Conservation (phyloP, 495 filamentous ascomycete genomes). For the Hypoxylon rickii region DNA sequence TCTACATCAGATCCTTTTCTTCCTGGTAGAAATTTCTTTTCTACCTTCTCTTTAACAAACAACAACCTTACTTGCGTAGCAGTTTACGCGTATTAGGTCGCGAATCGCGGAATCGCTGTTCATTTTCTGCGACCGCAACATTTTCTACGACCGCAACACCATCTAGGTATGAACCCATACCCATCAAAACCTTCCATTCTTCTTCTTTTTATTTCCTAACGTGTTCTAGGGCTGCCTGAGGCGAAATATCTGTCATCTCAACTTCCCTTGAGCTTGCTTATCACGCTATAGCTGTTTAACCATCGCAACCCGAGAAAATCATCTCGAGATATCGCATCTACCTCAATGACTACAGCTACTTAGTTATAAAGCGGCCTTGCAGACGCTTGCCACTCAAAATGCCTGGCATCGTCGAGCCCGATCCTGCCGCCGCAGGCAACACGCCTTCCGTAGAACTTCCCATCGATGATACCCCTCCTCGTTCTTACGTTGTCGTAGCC, state of each 20-base stretch:
- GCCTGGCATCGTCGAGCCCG: constrained; percentile 37
- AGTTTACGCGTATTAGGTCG: neutral
- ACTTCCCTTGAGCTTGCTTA: no score
- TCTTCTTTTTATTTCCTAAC: no score
- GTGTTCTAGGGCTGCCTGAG: no score
- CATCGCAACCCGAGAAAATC: neutral
- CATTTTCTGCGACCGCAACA: no score
- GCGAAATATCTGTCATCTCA: no score
- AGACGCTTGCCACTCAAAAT: constrained; percentile 27
- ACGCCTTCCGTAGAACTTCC: constrained; percentile 34
- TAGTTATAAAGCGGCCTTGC: constrained; percentile 23
- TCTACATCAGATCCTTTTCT: neutral
- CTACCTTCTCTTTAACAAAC: no score
- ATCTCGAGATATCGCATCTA: neutral
- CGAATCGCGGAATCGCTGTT: neutral
- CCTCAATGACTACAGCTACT: constrained; percentile 28
- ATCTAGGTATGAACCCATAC: neutral
- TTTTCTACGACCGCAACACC: neutral
- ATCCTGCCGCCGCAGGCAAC: constrained; percentile 24
- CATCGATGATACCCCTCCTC: constrained; percentile 40
- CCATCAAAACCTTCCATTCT: no score
- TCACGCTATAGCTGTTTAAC: neutral
- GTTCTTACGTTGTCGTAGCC: constrained; percentile 65
- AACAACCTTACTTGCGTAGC: neutral
- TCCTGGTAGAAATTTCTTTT: no score